Evolutionary conservation across 2,329 filamentous ascomycete genomes (phyloP).

Genomic region (Parafenestella ontariensis): DNA sequence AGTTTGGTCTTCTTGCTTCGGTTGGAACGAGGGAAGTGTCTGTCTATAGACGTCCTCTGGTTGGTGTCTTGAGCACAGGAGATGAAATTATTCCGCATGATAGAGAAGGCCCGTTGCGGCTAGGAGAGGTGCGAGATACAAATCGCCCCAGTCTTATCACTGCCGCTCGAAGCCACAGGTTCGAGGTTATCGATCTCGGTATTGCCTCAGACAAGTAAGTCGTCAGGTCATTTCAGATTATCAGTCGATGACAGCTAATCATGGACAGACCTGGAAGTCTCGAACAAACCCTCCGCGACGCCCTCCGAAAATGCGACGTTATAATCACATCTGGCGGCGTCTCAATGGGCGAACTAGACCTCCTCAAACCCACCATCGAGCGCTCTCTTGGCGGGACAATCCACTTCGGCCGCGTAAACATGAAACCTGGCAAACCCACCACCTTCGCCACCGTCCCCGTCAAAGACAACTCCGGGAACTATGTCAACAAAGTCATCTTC

Average conservation of each 20-base stretch:
- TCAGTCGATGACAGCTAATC: not conserved
- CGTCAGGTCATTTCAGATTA: not conserved
- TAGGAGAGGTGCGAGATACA: slow-evolving; percentile 91
- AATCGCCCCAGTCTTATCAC: slow-evolving; percentile 89
- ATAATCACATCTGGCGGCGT: slow-evolving; percentile 94
- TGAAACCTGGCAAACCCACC: slow-evolving; percentile 98
- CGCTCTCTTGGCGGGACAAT: slow-evolving; percentile 87
- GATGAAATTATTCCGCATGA: slow-evolving; percentile 88
- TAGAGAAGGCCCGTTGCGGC: slow-evolving; percentile 65
- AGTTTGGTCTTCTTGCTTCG: slow-evolving; percentile 87
- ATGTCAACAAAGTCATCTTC: slow-evolving; percentile 77
- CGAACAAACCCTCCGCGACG: slow-evolving; percentile 77
- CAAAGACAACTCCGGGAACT: slow-evolving; percentile 60
- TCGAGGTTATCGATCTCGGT: slow-evolving; percentile 81
- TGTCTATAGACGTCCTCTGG: slow-evolving; percentile 76
- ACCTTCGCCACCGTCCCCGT: slow-evolving; percentile 89
- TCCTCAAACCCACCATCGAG: slow-evolving; percentile 96
- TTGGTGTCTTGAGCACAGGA: slow-evolving; percentile 91
- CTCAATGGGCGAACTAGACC: slow-evolving; percentile 96
- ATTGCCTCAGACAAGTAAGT: slow-evolving; percentile 75
- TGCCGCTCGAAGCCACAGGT: slow-evolving; percentile 76
- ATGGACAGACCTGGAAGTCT: slow-evolving; percentile 68
- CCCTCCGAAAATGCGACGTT: slow-evolving; percentile 76
- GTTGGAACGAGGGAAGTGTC: slow-evolving; percentile 76
- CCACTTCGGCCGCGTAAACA: slow-evolving; percentile 92